Percentiles rank a stretch among this genome's conserved stretches.
Conservation (phyloP, 2,329 filamentous ascomycete species). For the Drechslerella coelobrocha region DNA sequence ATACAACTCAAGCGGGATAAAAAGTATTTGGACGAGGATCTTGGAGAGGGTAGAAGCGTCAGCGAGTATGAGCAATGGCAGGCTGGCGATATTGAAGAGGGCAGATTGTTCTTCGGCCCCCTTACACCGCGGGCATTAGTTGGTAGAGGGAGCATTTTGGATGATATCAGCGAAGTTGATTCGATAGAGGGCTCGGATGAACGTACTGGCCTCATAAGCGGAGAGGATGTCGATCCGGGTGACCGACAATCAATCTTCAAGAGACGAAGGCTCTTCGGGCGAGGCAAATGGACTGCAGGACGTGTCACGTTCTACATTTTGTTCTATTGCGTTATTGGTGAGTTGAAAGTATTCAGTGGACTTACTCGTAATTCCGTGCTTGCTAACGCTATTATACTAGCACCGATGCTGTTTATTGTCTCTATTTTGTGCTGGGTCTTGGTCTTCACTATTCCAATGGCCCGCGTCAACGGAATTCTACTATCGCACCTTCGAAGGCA, state of each 20-base stretch:
- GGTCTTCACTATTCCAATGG: constrained; percentile 99
- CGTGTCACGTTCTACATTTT: constrained; percentile 94
- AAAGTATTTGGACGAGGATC: constrained; percentile 89
- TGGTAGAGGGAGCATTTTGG: constrained; percentile 85
- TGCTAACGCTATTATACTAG: constrained; percentile 56
- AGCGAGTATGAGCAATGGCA: constrained; percentile 99
- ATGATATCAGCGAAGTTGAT: constrained; percentile 87
- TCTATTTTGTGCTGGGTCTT: constrained; percentile 92
- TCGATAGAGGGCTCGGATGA: constrained; percentile 73
- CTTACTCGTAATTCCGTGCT: not conserved
- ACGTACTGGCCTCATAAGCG: constrained; percentile 64
- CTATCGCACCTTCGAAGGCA: constrained; percentile 92
- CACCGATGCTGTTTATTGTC: constrained; percentile 82
- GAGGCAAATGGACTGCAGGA: constrained; percentile 93
- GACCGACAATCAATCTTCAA: constrained; percentile 57
- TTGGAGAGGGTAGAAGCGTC: constrained; percentile 94
- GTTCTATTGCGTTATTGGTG: constrained; percentile 83
- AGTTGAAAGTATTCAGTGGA: not conserved
- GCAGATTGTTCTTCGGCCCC: constrained; percentile 93
- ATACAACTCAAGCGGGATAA: constrained; percentile 93
- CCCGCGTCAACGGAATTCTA: constrained; percentile 86
- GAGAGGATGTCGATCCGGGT: constrained; percentile 59
- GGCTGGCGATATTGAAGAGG: constrained; percentile 93
- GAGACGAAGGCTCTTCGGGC: constrained; percentile 89
- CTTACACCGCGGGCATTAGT: constrained; percentile 76